Base-by-base conservation (phyloP, 768 basidiomycete species). In the Auricularia sp. region DNA sequence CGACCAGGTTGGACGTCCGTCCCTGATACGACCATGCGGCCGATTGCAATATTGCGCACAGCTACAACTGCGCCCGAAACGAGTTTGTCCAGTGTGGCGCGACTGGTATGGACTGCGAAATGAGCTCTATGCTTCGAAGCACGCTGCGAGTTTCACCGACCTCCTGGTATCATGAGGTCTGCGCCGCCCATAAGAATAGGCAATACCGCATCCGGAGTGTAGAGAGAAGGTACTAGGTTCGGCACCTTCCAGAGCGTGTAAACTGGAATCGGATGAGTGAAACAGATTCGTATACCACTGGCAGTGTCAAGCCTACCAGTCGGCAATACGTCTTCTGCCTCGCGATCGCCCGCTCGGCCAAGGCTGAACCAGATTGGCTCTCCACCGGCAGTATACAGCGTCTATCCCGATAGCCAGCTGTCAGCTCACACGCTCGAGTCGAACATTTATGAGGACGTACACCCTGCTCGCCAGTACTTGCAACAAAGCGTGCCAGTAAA, bases 81-180 rank as follows among this genome's bases (percentile, higher is more conserved):
- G 68, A 67, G 8, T 85, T 71, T 2, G 71, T 69, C 1, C 77
- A 21, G 84, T 75, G 67, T 80, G 78, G 71, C 54, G 4, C 61
- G 61, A 47, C 34, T 29, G 83, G 81, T 59, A 24, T 59, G 56
- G 4, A 59, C 56, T 59, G 56, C 16, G 21, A 59, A 59, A 34
- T 29, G 37, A 54, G 58, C 64, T 45, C 54, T 8, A 54, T 56
- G 51, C 42, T 39, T 62, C 59, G 29, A 16, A 39, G 29, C 54
- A 56, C 51, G 34, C 8, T 36, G 2, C n/a, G 54, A 44, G 35
- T 34, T 54, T 24, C 14, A 77, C 85, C 71, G 71, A 88, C 89
- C 89, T 74, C 91, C 92, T 3, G 92, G 90, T 39, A 89, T 85
- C 90, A 94, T 93, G 7, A 94, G 81, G 76, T 94, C 91, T 0